Percentiles rank a stretch among this genome's conserved stretches.
phyloP scores from a whole-genome alignment of 1,284 basidiomycete species.

The Cutaneotrichosporon cavernicola region DNA sequence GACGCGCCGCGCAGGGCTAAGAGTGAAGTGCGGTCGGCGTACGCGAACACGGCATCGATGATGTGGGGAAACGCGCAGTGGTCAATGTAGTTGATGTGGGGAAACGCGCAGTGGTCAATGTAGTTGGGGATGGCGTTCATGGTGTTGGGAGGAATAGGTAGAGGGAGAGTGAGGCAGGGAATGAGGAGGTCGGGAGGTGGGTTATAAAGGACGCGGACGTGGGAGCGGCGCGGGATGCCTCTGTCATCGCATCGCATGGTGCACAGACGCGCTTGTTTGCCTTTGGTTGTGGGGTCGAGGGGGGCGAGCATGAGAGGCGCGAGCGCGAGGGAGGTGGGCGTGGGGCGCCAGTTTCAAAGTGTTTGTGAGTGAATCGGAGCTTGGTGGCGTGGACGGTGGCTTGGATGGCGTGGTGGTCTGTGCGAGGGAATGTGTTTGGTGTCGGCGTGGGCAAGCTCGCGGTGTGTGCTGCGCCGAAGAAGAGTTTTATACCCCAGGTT shows the following conservation, averaged over 20 bases:
- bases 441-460: not conserved
- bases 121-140: not conserved
- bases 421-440: not conserved
- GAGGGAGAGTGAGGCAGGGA: not conserved
- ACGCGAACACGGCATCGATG: conserved; percentile 5
- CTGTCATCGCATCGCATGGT: not conserved
- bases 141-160: not conserved
- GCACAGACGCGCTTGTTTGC: not conserved
- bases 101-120: conserved; percentile 9
- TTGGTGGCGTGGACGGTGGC: not conserved
- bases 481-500: not conserved
- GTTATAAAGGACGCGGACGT: not conserved
- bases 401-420: not conserved
- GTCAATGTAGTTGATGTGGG: conserved; percentile 11
- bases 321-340: no score
- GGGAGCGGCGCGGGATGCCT: no score
- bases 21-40: not conserved
- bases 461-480: not conserved
- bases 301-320: not conserved
- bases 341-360: not conserved
- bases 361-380: not conserved
- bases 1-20: conserved; percentile 10
- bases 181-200: not conserved
- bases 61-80: conserved; percentile 12
- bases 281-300: not conserved